Evolutionary conservation across 768 basidiomycete species (phyloP).

Genomic region (Rhizopogon rudus): DNA sequence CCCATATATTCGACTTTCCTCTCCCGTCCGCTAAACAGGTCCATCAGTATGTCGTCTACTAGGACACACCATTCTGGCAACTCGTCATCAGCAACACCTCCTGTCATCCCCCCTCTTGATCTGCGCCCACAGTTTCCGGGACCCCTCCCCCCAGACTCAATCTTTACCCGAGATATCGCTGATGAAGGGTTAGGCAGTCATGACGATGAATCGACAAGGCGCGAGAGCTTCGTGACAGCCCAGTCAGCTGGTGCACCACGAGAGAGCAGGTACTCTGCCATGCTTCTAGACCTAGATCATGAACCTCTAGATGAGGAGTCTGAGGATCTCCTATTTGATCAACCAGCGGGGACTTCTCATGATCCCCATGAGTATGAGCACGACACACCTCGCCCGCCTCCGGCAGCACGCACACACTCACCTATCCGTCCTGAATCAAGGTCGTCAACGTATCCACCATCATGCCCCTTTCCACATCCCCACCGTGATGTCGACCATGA

Average conservation of each 20-base stretch:
- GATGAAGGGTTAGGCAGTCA: constrained; percentile 21
- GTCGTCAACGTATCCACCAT: constrained; percentile 20
- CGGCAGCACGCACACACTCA: constrained; percentile 6
- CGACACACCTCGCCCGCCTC: neutral
- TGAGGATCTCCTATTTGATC: constrained; percentile 6
- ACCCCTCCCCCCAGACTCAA: constrained; percentile 21
- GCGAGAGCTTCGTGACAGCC: constrained; percentile 57
- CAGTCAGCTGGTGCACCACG: constrained; percentile 16
- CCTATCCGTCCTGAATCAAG: constrained; percentile 14
- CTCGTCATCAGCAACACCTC: constrained; percentile 32
- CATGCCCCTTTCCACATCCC: constrained; percentile 14
- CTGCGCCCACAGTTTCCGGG: constrained; percentile 48
- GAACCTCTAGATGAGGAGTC: constrained; percentile 10
- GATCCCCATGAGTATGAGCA: neutral
- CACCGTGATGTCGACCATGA: constrained; percentile 10
- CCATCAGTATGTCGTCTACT: constrained; percentile 59
- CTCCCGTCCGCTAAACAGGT: constrained; percentile 59
- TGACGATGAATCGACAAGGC: constrained; percentile 40
- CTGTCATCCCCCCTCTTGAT: constrained; percentile 56
- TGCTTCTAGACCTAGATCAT: constrained; percentile 15
- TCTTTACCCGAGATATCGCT: constrained; percentile 14
- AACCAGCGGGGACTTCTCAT: constrained; percentile 10
- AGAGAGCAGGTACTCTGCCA: constrained; percentile 27
- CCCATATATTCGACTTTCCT: constrained; percentile 53
- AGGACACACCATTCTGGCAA: constrained; percentile 46